Conservation (phyloP, 768 basidiomycete genomes). For the Lentinus tigrinus region DNA sequence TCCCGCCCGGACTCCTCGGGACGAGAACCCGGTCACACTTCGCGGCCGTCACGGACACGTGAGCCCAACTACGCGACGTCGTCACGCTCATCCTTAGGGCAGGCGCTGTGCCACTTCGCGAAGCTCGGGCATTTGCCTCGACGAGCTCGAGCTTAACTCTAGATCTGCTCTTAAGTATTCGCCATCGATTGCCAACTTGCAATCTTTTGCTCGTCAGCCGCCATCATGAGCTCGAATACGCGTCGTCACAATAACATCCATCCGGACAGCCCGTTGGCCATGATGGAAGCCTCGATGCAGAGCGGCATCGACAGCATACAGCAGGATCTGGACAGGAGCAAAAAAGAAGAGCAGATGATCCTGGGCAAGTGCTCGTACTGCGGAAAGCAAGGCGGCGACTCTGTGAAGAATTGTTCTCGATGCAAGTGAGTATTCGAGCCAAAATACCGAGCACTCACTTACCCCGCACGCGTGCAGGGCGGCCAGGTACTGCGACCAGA, state of each 20-base stretch:
- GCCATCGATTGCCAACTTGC: too few relatives aligned
- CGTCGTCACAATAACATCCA: not conserved
- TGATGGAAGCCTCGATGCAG: not conserved
- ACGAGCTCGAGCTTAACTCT: too few relatives aligned
- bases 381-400: not conserved
- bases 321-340: not conserved
- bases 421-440: not conserved
- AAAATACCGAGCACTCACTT: too few relatives aligned
- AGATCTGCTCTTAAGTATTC: too few relatives aligned
- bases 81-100: not conserved
- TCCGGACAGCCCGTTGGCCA: constrained; percentile 1
- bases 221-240: too few relatives aligned
- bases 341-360: not conserved
- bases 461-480: not conserved
- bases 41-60: not conserved
- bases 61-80: not conserved
- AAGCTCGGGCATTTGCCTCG: too few relatives aligned
- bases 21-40: too few relatives aligned
- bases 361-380: not conserved
- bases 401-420: constrained; percentile 4
- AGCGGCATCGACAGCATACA: constrained; percentile 1
- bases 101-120: not conserved
- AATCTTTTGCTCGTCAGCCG: too few relatives aligned
- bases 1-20: too few relatives aligned
- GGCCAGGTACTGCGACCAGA: constrained; percentile 3